Base-by-base conservation (phyloP, 345 rosid species). In the Microthlaspi erraticum region DNA sequence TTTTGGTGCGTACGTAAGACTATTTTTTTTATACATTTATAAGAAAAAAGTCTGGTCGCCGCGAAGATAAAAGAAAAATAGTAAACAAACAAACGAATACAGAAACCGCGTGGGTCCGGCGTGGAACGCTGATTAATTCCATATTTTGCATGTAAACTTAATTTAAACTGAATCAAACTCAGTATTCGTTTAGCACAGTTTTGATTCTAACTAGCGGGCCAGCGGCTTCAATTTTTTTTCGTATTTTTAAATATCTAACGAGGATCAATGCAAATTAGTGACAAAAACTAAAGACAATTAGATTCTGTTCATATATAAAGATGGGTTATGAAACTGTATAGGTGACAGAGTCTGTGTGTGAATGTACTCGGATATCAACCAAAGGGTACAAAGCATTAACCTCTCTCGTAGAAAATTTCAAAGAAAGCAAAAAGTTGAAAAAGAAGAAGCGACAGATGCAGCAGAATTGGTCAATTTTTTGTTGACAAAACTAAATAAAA, bases 381-480 rank as follows among this genome's bases (percentile, higher is more conserved):
- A 61, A 54, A 68, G 38, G 45, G 70, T 48, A 62, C 64, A 55
- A 38, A 62, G 70, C 60, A 75, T 55, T 38, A 51, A 74, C 46
- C 49, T 66, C 42, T 67, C 13, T 42, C 54, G 52, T 75, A 18
- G 53, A 29, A 54, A 45, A 45, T 0, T 53, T 38, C 64, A 68
- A 73, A 33, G 37, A 66, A 54, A 51, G 61, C 64, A 75, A 56
- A 76, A 69, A 54, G 66, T 69, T 55, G 66, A 29, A 68, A 75
- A 68, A 14, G 64, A 44, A 46, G 70, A 68, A 26, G 29, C 29
- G 74, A 75, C 60, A 75, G 16, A 26, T 43, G 68, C 39, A 36
- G 74, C 64, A 75, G 75, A 76, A 62, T 55, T 69, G 55, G 79
- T 76, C 79, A 70, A 76, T 32, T 56, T 32, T 51, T 7, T 75